phyloP scores from a whole-genome alignment of 371 early-diverging fungal genomes.

The Nematocida parisii region DNA sequence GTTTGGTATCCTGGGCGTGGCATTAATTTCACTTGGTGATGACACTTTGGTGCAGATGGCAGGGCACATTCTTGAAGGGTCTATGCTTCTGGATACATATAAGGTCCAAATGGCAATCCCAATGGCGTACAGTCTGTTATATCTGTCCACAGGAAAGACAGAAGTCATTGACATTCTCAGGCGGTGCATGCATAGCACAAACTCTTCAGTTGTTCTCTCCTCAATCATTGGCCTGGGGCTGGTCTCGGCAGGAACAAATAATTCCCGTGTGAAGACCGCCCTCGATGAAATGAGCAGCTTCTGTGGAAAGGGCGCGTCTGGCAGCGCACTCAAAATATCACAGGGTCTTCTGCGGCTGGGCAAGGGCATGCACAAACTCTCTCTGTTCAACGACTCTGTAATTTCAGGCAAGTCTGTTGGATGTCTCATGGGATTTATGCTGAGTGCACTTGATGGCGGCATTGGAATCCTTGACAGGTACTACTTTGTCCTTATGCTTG shows the following conservation, averaged over 20 bases:
- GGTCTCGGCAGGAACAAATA: constrained; percentile 97
- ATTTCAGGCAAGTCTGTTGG: constrained; percentile 57
- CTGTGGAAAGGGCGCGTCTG: constrained; percentile 86
- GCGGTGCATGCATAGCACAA: constrained; percentile 90
- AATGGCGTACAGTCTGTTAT: constrained; percentile 66
- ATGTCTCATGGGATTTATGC: constrained; percentile 62
- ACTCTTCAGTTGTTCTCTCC: constrained; percentile 72
- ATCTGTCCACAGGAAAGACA: constrained; percentile 86
- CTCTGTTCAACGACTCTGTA: constrained; percentile 45
- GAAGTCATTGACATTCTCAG: constrained; percentile 85
- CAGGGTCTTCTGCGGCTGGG: constrained; percentile 94
- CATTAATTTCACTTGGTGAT: constrained; percentile 67
- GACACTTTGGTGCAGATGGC: constrained; percentile 61
- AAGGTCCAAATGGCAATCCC: constrained; percentile 55
- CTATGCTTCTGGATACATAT: constrained; percentile 61
- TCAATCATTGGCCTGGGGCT: constrained; percentile 96
- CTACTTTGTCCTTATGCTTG: constrained; percentile 84
- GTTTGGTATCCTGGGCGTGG: constrained; percentile 61
- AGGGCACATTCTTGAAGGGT: constrained; percentile 60
- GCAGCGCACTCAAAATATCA: constrained; percentile 65
- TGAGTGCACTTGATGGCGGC: constrained; percentile 63
- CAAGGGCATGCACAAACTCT: constrained; percentile 72
- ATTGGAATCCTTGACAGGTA: constrained; percentile 70
- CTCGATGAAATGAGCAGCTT: constrained; percentile 87
- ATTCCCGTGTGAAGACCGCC: constrained; percentile 91